Evolutionary conservation across 352 stramenopile species (phyloP), one percentile per base, ranked within the genome.

Genomic region (Pythium monospermum): DNA sequence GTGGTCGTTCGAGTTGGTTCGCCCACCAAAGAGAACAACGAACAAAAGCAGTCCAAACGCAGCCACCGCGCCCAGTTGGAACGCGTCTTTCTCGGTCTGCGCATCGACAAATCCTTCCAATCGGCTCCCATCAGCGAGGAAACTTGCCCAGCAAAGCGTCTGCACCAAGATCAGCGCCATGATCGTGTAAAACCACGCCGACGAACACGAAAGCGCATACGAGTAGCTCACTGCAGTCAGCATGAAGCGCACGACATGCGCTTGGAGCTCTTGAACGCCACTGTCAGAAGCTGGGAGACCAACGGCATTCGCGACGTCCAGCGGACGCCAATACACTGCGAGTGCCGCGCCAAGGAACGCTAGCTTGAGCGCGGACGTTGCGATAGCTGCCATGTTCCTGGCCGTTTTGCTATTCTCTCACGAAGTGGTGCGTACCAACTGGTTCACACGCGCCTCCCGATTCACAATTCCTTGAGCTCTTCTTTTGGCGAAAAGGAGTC

Each of bases 161-260:
- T 91, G 76, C 23, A 85, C 48, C 32, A 60, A 47, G 38, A 80
- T 70, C 10, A 91, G 53, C 37, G 47, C 54, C 23, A 69, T 40
- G 25, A 83, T 49, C 4, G 70, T 41, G 45, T 66, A 72, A 46
- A 73, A 82, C 60, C 66, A 79, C 48, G 61, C 69, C 21, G 66
- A 60, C 23, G 68, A 57, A 7, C 64, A 53, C 21, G 60, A 68
- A 12, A 72, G 49, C 25, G 69, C 73, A 51, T 73, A 53, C 23
- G 54, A 66, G 30, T 79, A 80, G 42, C 69, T 82, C 49, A 82
- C 39, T 38, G 87, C 50, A 21, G 81, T 84, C 27, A 91, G 43
- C 23, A 84, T 28, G 26, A 82, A 76, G 41, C 76, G 77, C 37
- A 85, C 35, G 25, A 80, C 69, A 43, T 82, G 66, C 45, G 53